Base-by-base conservation (phyloP, 495 filamentous ascomycete genomes). In the Podospora pseudoanserina region DNA sequence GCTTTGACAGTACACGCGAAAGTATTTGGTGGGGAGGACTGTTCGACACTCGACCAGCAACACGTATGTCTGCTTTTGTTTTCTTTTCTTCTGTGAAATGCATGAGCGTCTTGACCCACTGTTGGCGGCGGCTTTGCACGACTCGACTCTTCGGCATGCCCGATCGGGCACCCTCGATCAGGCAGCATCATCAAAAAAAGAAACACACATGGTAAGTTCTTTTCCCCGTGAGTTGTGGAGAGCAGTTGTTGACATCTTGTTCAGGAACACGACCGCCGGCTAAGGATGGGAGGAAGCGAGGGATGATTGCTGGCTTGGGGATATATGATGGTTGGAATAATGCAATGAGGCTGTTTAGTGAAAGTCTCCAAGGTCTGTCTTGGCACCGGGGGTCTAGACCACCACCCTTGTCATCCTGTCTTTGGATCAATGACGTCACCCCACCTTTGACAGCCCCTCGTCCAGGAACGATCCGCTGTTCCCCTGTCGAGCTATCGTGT, bases 61-160 rank as follows among this genome's bases (percentile, higher is more conserved):
- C 16, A 16, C 28, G 60, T 64, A 55, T 23, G 60, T 64, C 54
- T 23, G 32, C 44, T 64, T n/a, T 9, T 54, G 18, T 54, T 54
- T n/a, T 3, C 16, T 64, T 54, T 27, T 68, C 13, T 16, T 73
- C 55, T 11, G 55, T 74, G 74, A 54, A 73, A 75, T 62, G 70
- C 71, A 67, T 79, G 75, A 58, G 67, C 81, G 80, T 26, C 23
- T 85, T 78, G 19, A 84, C 71, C 23, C 23, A 23, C 49, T 77
- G 74, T 60, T 80, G 74, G 16, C 75, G 73, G 27, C 77, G 76
- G 3, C 72, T 69, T 71, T 74, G 23, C 11, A 1, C 55, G n/a
- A 58, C 55, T 58, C 19, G 55, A 18, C 18, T 58, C 19, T 71
- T 26, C 3, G 15, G 18, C 23, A 23, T 23, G 0, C 23, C 23